phyloP scores from a whole-genome alignment of 495 filamentous ascomycete species.

The Cudoniella acicularis region DNA sequence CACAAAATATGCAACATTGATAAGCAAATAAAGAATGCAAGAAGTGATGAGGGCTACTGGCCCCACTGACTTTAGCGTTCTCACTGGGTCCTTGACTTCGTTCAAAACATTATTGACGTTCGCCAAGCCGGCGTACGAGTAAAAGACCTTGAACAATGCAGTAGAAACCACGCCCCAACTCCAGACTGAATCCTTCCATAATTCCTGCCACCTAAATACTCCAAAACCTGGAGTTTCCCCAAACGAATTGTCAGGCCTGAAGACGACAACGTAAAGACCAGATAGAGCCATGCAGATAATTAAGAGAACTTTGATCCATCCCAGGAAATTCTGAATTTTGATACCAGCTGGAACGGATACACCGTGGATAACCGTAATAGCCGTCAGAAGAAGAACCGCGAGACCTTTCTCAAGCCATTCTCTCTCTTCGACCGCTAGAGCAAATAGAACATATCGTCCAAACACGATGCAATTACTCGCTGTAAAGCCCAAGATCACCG shows the following conservation, averaged over 20 bases:
- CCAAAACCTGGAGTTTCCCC: background rate
- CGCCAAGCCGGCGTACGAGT: constrained; percentile 63
- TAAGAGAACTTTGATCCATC: background rate
- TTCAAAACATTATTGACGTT: constrained; percentile 75
- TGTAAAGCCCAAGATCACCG: constrained; percentile 67
- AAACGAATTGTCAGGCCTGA: constrained; percentile 28
- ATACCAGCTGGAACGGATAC: constrained; percentile 60
- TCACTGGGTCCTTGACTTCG: constrained; percentile 66
- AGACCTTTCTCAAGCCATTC: constrained; percentile 54
- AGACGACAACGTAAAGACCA: constrained; percentile 50
- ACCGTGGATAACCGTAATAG: constrained; percentile 59
- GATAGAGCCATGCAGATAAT: constrained; percentile 56
- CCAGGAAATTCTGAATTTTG: constrained; percentile 49
- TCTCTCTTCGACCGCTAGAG: constrained; percentile 46
- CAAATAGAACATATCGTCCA: constrained; percentile 65
- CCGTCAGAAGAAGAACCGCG: constrained; percentile 53
- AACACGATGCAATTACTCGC: constrained; percentile 69
- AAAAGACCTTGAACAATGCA: constrained; percentile 68
- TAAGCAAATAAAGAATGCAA: constrained; percentile 59
- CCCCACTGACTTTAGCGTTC: constrained; percentile 62
- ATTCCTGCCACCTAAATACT: constrained; percentile 29
- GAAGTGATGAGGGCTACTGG: constrained; percentile 58
- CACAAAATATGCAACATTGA: constrained; percentile 68
- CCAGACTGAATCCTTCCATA: constrained; percentile 55
- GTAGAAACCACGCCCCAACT: constrained; percentile 54